Base-by-base conservation (phyloP, 2,329 filamentous ascomycete species). In the Zymoseptoria tritici region DNA sequence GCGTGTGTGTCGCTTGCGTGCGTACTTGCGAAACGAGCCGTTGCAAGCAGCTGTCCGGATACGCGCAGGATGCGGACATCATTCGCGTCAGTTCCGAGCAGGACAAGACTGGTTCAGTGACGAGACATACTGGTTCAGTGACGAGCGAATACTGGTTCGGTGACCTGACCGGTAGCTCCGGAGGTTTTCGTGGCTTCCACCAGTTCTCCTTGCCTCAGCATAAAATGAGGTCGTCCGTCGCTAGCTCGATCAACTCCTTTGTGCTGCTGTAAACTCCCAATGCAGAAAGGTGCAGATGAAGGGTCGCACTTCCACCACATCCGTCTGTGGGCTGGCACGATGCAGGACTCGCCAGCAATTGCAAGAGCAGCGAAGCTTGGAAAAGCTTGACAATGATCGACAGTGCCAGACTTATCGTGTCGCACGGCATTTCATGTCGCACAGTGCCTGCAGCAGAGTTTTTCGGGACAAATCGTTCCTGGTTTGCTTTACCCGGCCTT, bases 381-480 rank as follows among this genome's bases (percentile, higher is more conserved):
- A 51, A 57, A 59, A 55, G 57, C 56, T 52, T 31, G 49, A 22
- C 22, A 49, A 57, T 22, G 52, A 57, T 57, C 54, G 55, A 42
- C 52, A 31, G 13, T 16, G 51, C 59, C 49, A 36, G 56, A 49
- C 42, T 42, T 20, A 9, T 22, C 22, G 46, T 16, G 54, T 53
- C 46, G 21, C 58, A 60, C 58, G 11, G 20, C 58, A 51, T 36
- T 49, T 57, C 46, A 51, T 51, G 61, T 60, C 31, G 42, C 58
- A 60, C 61, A 52, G 54, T 58, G 57, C 56, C 58, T 60, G 60
- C 58, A 62, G 55, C 21, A 46, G 46, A 29, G 52, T 54, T 29
- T 56, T 54, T 53, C 42, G 52, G 53, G 20, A 20, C 9, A 21
- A 21, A 9, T 21, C 13, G 20, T 52, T 22, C 50, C 50, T 21